phyloP scores from a whole-genome alignment of 345 rosid genomes.

The Mangifera indica region DNA sequence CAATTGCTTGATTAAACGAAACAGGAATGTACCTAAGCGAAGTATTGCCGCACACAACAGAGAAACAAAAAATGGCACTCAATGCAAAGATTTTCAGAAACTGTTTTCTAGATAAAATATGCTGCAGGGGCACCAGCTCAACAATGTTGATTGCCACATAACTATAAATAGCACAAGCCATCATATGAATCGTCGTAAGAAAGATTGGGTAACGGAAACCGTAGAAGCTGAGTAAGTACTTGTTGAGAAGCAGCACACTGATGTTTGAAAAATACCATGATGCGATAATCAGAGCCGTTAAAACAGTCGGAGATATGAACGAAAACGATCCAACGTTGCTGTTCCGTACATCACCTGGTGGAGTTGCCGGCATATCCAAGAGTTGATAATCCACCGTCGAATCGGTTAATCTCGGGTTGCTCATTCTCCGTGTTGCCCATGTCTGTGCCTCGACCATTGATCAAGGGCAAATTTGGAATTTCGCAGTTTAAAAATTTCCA shows the following conservation, averaged over 20 bases:
- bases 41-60: slow-evolving; percentile 96
- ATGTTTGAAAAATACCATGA: slow-evolving; percentile 95
- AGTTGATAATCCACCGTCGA: slow-evolving; percentile 42
- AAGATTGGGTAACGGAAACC: slow-evolving; percentile 94
- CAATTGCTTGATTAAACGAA: slow-evolving; percentile 95
- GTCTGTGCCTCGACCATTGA: slow-evolving; percentile 94
- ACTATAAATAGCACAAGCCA: slow-evolving; percentile 82
- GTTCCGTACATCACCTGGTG: slow-evolving; percentile 65
- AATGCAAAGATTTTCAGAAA: slow-evolving; percentile 76
- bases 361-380: slow-evolving; percentile 86
- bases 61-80: slow-evolving; percentile 82
- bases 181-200: slow-evolving; percentile 90
- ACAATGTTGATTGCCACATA: slow-evolving; percentile 66
- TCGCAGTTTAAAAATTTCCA: too few species aligned
- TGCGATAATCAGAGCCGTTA: slow-evolving; percentile 73
- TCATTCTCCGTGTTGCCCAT: slow-evolving; percentile 99
- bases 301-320: slow-evolving; percentile 55
- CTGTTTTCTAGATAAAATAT: slow-evolving; percentile 72
- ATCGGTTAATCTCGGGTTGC: slow-evolving; percentile 74
- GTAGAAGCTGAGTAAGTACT: slow-evolving; percentile 87
- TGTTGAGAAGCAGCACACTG: slow-evolving; percentile 89
- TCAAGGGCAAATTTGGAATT: slow-evolving; percentile 24
- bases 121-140: slow-evolving; percentile 82
- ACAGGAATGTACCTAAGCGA: slow-evolving; percentile 91
- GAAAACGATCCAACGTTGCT: slow-evolving; percentile 43